Conservation (phyloP, 148 eudicot genomes). For the Cornus kousa region DNA sequence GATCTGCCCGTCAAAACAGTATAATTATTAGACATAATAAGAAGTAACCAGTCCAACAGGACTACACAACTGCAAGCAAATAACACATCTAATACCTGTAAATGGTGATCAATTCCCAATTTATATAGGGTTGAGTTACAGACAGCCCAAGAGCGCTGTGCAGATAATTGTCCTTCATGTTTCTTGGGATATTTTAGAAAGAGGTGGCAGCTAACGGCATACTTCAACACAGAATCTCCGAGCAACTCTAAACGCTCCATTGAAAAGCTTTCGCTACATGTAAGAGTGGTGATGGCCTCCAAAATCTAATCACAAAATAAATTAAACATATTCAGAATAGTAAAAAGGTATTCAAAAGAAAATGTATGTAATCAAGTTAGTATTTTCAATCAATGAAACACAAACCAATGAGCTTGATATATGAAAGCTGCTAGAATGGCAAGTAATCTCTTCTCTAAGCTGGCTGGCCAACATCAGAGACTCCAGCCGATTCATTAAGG, state of each 20-base stretch:
- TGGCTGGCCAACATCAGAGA: constrained; percentile 90
- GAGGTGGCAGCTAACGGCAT: constrained; percentile 69
- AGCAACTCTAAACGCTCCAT: constrained; percentile 92
- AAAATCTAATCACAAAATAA: constrained; percentile 44
- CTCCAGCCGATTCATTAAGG: constrained; percentile 90
- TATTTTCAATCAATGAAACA: constrained; percentile 2
- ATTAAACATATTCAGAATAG: background rate
- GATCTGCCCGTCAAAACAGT: background rate
- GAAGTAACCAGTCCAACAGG: background rate
- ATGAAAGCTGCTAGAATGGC: constrained; percentile 27
- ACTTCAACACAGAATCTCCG: constrained; percentile 93
- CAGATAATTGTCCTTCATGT: constrained; percentile 79
- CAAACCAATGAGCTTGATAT: constrained; percentile 72
- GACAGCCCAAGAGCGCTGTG: constrained; percentile 51
- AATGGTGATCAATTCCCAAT: constrained; percentile 51
- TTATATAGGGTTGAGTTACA: constrained; percentile 75
- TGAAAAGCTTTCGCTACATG: constrained; percentile 80
- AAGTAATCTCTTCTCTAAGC: constrained; percentile 67
- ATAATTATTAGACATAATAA: background rate
- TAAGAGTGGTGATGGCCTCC: constrained; percentile 89
- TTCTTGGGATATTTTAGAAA: constrained; percentile 65
- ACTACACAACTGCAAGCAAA: constrained; percentile 5
- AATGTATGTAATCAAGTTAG: background rate
- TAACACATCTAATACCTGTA: constrained; percentile 47
- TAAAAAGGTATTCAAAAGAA: background rate